Base-by-base conservation (phyloP, 257 asterid species). In the Solanum megistacrolobum region DNA sequence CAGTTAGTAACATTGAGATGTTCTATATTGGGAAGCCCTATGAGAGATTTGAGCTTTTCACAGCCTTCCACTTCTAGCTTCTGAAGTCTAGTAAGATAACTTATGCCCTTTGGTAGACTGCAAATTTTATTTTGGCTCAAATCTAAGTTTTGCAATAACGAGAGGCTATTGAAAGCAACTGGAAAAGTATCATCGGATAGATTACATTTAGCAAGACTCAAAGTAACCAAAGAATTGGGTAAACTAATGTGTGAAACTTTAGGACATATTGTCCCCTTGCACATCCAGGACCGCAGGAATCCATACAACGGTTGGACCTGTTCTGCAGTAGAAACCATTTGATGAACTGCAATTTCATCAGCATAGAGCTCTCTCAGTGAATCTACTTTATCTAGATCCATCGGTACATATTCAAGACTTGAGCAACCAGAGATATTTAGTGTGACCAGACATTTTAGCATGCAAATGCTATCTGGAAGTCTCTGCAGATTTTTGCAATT, bases 361-460 rank as follows among this genome's bases (percentile, higher is more conserved):
- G 89, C 89, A 41, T 36, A 78, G 31, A 88, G 79, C 52, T 43
- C 84, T 84, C 46, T 88, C 81, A 88, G 71, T 7, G 88, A 84
- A 31, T 60, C 85, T 68, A 84, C 38, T 78, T 16, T 72, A n/a
- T 32, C 69, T 12, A 88, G 55, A 20, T 88, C 39, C 85, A 46
- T 43, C 7, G 88, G 90, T 7, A 88, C 34, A 10, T 75, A 72
- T 8, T 73, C 78, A 76, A 84, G 90, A 72, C 29, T 83, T 55
- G 86, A 84, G 88, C 90, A 88, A 71, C 90, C 90, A 52, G 88
- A 83, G 62, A 88, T 55, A 25, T 60, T 60, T 35, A 88, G 86
- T 73, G 79, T 88, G 71, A 21, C 86, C 48, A 88, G 88, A 84
- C 85, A 69, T 76, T 73, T 88, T 69, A 84, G 32, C 84, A 39